Percentiles rank a stretch among this genome's conserved stretches.
Conservation (phyloP, 257 asterid species). For the Leonotis leonurus region DNA sequence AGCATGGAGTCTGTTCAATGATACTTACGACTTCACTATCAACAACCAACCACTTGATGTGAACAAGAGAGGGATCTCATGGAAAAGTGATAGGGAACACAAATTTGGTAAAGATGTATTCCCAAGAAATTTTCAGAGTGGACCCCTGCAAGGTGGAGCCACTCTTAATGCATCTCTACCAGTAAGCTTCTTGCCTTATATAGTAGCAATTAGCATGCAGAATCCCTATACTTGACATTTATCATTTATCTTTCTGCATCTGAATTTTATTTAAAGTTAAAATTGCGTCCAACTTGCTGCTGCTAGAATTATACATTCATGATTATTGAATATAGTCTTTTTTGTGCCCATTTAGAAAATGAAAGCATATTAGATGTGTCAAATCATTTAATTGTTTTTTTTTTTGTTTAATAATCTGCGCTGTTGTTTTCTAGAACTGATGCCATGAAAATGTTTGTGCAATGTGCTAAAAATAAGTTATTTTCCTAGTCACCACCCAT, state of each 20-base stretch:
- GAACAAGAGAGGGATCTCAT: constrained; percentile 66
- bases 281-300: not conserved
- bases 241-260: not conserved
- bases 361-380: not conserved
- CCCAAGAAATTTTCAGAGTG: constrained; percentile 74
- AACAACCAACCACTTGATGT: constrained; percentile 41
- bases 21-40: constrained; percentile 57
- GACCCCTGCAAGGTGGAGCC: constrained; percentile 60
- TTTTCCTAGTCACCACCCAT: not conserved
- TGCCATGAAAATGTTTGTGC: not conserved
- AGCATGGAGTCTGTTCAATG: constrained; percentile 96
- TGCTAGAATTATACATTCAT: not conserved
- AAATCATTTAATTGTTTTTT: not conserved
- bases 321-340: not conserved
- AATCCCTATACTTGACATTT: not conserved
- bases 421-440: not conserved
- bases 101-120: constrained; percentile 77
- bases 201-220: not conserved
- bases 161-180: constrained; percentile 38
- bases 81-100: constrained; percentile 93
- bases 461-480: not conserved
- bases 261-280: not conserved
- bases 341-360: not conserved
- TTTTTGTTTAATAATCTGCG: not conserved
- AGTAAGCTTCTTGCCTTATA: constrained; percentile 41